These are phyloP conservation scores for Stentor roeselii DNA, from an alignment of 73 alveolate genomes.

Conservation along the genomic window DNA sequence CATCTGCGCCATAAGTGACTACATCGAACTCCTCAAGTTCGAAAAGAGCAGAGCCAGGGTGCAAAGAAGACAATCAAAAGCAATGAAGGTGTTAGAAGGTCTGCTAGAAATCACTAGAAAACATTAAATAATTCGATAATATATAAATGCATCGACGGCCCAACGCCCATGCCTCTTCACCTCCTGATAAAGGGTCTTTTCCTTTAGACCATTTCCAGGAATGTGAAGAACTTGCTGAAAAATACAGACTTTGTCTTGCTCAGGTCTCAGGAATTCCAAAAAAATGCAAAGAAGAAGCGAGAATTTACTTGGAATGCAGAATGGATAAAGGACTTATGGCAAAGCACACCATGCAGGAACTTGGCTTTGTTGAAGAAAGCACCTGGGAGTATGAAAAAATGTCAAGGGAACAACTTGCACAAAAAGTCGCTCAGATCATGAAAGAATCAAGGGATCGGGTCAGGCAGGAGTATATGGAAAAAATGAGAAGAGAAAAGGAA, in stretches of 20 bases:
- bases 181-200: constrained; percentile 89
- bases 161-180: not conserved
- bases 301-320: constrained; percentile 73
- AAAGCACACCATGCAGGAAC: constrained; percentile 63
- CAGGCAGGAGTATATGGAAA: constrained; percentile 11
- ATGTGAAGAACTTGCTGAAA: constrained; percentile 74
- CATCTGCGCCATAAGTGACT: not conserved
- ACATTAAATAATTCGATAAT: not conserved
- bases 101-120: not conserved
- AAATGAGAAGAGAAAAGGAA: not conserved
- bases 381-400: constrained; percentile 32
- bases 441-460: not conserved
- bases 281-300: constrained; percentile 79
- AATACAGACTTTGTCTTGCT: constrained; percentile 61
- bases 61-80: not conserved
- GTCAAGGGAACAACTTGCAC: not conserved
- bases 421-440: not conserved
- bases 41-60: not conserved
- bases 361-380: constrained; percentile 68
- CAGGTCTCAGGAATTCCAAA: constrained; percentile 79
- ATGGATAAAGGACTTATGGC: constrained; percentile 84
- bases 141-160: not conserved
- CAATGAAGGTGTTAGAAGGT: not conserved
- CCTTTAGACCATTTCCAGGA: constrained; percentile 88
- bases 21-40: not conserved